phyloP scores from a whole-genome alignment of 176 grass and related monocot species.

The Microstegium vimineum region DNA sequence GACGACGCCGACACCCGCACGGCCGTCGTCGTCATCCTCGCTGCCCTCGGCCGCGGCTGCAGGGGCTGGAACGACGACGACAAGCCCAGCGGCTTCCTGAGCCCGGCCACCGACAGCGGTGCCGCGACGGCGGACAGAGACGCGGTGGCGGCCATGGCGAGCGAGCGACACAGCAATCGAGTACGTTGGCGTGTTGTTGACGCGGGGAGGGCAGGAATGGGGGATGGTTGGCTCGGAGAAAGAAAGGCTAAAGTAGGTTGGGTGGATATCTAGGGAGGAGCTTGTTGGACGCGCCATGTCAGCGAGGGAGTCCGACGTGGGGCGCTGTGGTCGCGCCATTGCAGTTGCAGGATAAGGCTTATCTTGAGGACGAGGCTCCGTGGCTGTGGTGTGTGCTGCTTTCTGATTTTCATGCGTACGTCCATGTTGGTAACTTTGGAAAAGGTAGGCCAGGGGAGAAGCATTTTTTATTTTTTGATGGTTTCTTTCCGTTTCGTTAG shows the following conservation, averaged over 20 bases:
- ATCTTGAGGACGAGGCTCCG: conserved; percentile 21
- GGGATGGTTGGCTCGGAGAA: conserved; percentile 21
- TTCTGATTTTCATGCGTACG: background rate
- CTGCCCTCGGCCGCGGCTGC: conserved; percentile 24
- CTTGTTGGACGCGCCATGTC: conserved; percentile 27
- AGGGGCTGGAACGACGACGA: conserved; percentile 22
- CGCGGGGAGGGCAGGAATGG: background rate
- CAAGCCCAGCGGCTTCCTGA: conserved; percentile 21
- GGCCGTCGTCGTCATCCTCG: conserved; percentile 42
- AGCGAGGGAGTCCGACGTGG: conserved; percentile 39
- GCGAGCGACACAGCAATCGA: background rate
- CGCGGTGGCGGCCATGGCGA: conserved; percentile 52
- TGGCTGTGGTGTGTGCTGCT: background rate
- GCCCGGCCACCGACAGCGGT: conserved; percentile 29
- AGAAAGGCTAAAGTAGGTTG: conserved; percentile 51
- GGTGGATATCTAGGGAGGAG: conserved; percentile 13
- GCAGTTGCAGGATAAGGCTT: conserved; percentile 54
- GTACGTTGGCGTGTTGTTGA: background rate
- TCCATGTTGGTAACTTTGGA: background rate
- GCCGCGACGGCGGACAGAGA: conserved; percentile 28
- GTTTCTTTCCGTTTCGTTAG: no score
- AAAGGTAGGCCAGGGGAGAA: background rate
- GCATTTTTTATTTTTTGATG: no score
- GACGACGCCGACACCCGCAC: conserved; percentile 39
- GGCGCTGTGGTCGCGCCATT: conserved; percentile 21